Base-by-base conservation (phyloP, 2,329 filamentous ascomycete species). In the Monosporascus sp. region DNA sequence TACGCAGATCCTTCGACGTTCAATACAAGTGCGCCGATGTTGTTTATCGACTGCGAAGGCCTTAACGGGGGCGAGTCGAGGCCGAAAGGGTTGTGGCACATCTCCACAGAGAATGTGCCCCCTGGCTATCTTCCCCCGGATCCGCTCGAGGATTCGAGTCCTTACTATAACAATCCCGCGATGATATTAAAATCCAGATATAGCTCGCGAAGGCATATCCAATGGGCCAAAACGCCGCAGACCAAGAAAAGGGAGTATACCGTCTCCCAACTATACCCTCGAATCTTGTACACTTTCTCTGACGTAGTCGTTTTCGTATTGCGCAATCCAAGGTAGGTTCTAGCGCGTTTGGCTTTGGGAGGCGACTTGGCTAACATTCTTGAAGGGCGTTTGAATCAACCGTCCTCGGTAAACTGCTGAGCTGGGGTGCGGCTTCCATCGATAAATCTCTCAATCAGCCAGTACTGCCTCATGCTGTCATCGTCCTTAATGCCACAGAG, bases 371-470 rank as follows among this genome's bases (percentile, higher is more conserved):
- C 42, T 46, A 18, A 46, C 42, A 25, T 8, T 17, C 14, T 25
- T 27, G 3, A 46, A 46, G 42, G 24, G 42, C 71, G 6, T 68
- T 77, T 44, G 74, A 77, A 50, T 66, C 64, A 6, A 62, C 60
- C 9, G 71, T 73, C 18, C 64, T 78, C 20, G 65, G 69, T 48
- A 67, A 65, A 54, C 65, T 82, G 5, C 60, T 81, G 14, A 68
- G 72, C 39, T 82, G 78, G 79, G 78, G 77, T 15, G 70, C 71
- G 3, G 72, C 76, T 14, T 74, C 75, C 1, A 65, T 81, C 6
- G 78, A 81, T 55, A 78, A 73, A 54, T 79, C 78, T 0, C 70
- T 76, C 44, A 82, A 82, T 53, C 79, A 82, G 56, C 79, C 79
- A 0, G 72, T 75, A 2, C 69, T 82, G 3, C 79, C 80, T 3